A percentile compares a stretch with the other conserved stretches of the same genome.
Evolutionary conservation across 2,329 filamentous ascomycete species (phyloP).

Genomic region (Fusarium hainanense): DNA sequence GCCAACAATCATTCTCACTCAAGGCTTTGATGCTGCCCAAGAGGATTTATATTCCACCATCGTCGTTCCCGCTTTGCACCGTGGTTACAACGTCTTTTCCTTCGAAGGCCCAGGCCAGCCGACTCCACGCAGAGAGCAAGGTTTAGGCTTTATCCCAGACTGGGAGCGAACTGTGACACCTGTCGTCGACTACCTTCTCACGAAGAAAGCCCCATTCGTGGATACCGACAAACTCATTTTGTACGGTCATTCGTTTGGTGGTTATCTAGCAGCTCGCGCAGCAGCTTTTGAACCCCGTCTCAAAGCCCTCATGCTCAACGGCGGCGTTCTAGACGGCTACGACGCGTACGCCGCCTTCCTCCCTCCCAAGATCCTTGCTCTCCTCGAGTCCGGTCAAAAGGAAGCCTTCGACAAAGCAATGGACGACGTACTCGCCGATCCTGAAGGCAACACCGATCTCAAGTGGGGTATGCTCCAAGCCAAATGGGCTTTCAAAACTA

Average conservation of each 20-base stretch:
- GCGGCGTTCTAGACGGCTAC: conserved; percentile 30
- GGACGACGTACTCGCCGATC: not conserved
- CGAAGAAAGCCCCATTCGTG: not conserved
- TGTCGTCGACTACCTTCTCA: conserved; percentile 8
- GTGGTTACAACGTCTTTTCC: conserved; percentile 18
- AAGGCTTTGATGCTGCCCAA: conserved; percentile 32
- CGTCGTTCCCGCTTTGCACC: conserved; percentile 12
- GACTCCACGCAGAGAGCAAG: conserved; percentile 21
- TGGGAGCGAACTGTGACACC: conserved; percentile 27
- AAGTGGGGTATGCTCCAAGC: conserved; percentile 50
- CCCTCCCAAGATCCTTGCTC: not conserved
- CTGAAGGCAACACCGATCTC: conserved; percentile 22
- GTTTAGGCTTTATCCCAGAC: conserved; percentile 25
- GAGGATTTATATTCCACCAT: conserved; percentile 21
- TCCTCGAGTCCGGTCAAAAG: conserved; percentile 27
- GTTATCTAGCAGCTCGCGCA: conserved; percentile 28
- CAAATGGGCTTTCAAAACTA: conserved; percentile 48
- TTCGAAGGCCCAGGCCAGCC: conserved; percentile 34
- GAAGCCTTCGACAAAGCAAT: conserved; percentile 32
- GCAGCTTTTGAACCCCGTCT: conserved; percentile 30
- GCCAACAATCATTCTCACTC: conserved; percentile 10
- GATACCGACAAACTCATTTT: conserved; percentile 1
- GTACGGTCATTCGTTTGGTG: conserved; percentile 22
- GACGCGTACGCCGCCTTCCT: conserved; percentile 15
- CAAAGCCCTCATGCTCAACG: conserved; percentile 8